Evolutionary conservation across 2,329 filamentous ascomycete genomes (phyloP).

Genomic region (Amauroascus verrucosus): DNA sequence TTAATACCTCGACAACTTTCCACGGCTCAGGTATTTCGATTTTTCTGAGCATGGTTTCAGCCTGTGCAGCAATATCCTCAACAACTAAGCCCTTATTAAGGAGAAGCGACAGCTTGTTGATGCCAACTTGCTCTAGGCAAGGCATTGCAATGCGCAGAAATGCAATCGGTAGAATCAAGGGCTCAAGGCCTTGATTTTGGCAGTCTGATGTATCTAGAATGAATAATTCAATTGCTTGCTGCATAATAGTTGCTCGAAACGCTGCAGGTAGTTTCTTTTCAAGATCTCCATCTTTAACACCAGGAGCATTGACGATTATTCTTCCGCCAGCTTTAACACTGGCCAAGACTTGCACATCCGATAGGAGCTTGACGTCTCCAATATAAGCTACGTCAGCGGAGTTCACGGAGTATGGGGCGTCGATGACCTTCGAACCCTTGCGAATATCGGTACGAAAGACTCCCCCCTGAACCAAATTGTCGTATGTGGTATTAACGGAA

Average conservation of each 20-base stretch:
- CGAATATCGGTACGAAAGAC: conserved; percentile 75
- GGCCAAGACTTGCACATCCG: conserved; percentile 63
- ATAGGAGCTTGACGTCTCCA: conserved; percentile 67
- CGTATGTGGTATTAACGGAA: conserved; percentile 48
- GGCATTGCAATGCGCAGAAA: conserved; percentile 71
- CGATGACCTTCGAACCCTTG: conserved; percentile 68
- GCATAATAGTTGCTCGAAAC: conserved; percentile 60
- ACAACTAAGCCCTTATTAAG: conserved; percentile 52
- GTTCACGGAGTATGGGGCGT: conserved; percentile 71
- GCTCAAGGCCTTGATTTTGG: conserved; percentile 56
- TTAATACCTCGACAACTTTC: conserved; percentile 54
- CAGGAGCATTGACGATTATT: conserved; percentile 64
- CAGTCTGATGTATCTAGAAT: conserved; percentile 63
- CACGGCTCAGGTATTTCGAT: conserved; percentile 71
- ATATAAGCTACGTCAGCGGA: conserved; percentile 71
- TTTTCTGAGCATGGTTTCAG: conserved; percentile 60
- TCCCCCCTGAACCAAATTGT: conserved; percentile 62
- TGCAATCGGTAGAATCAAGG: conserved; percentile 64
- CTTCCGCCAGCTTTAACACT: conserved; percentile 60
- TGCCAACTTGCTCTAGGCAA: conserved; percentile 50
- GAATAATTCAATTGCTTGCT: conserved; percentile 61
- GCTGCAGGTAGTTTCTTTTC: conserved; percentile 70
- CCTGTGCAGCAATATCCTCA: conserved; percentile 48
- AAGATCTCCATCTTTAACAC: conserved; percentile 74
- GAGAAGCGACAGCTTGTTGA: conserved; percentile 56